These are phyloP conservation scores for Lipomyces anomalus DNA, from an alignment of 805 yeast species.

Conservation along the genomic window DNA sequence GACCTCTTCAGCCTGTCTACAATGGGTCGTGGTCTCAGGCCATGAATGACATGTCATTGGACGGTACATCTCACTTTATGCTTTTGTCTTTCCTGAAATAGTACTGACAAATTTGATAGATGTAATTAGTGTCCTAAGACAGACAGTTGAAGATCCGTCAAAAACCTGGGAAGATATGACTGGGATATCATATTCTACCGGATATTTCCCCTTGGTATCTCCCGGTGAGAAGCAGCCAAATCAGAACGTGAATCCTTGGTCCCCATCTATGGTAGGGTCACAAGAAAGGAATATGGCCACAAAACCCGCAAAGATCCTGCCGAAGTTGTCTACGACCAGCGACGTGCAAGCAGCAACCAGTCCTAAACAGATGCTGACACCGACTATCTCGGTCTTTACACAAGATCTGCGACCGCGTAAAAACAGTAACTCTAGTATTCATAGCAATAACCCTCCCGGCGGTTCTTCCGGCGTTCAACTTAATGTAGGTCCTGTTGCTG, in stretches of 20 bases:
- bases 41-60: slow-evolving; percentile 3
- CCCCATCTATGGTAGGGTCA: no score
- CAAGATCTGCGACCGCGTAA: not conserved
- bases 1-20: slow-evolving; percentile 21
- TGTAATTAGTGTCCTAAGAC: slow-evolving; percentile 14
- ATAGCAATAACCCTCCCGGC: not conserved
- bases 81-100: no score
- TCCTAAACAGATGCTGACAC: no score
- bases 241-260: no score
- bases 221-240: not conserved
- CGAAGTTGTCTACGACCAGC: not conserved
- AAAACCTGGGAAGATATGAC: no score
- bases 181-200: not conserved
- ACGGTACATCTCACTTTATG: not conserved
- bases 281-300: no score
- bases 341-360: no score
- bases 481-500: not conserved
- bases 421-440: not conserved
- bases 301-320: not conserved
- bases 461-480: no score
- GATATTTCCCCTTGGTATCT: not conserved
- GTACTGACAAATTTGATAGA: slow-evolving; percentile 12
- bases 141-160: slow-evolving; percentile 20
- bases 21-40: slow-evolving; percentile 10
- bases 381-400: no score